Conservation (phyloP, 345 rosid species). For the Mangifera indica region DNA sequence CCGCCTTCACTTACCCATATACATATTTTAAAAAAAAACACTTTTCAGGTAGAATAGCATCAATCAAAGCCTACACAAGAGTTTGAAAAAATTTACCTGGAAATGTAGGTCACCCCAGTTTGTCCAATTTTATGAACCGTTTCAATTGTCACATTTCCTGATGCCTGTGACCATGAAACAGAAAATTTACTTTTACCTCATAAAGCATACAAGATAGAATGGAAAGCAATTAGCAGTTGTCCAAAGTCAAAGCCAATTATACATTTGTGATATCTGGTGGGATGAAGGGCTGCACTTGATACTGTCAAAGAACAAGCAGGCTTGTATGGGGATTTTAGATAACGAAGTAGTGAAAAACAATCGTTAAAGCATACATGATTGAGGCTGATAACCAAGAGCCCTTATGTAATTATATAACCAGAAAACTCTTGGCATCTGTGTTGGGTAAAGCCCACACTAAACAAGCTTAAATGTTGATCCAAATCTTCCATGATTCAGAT, state of each 20-base stretch:
- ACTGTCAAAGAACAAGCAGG: background rate
- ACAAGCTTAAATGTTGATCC: background rate
- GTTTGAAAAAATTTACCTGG: conserved; percentile 49
- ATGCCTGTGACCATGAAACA: conserved; percentile 55
- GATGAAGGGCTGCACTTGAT: background rate
- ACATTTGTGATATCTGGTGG: background rate
- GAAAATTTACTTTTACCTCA: conserved; percentile 13
- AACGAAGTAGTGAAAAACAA: background rate
- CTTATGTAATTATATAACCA: background rate
- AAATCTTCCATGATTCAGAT: background rate
- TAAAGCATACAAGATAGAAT: conserved; percentile 2
- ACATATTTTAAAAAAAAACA: background rate
- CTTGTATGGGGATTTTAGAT: background rate
- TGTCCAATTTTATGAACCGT: conserved; percentile 88
- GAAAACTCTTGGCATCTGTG: background rate
- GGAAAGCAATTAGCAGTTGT: background rate
- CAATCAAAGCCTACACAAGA: conserved; percentile 6
- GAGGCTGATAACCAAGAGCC: conserved; percentile 4
- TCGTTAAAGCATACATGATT: background rate
- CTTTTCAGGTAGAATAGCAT: background rate
- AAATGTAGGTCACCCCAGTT: conserved; percentile 90
- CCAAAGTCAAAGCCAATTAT: background rate
- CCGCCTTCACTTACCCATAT: background rate
- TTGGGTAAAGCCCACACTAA: background rate
- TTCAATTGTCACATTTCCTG: conserved; percentile 92